These are phyloP conservation scores for Telfairia occidentalis DNA, from an alignment of 331 rosid species.

Conservation along the genomic window DNA sequence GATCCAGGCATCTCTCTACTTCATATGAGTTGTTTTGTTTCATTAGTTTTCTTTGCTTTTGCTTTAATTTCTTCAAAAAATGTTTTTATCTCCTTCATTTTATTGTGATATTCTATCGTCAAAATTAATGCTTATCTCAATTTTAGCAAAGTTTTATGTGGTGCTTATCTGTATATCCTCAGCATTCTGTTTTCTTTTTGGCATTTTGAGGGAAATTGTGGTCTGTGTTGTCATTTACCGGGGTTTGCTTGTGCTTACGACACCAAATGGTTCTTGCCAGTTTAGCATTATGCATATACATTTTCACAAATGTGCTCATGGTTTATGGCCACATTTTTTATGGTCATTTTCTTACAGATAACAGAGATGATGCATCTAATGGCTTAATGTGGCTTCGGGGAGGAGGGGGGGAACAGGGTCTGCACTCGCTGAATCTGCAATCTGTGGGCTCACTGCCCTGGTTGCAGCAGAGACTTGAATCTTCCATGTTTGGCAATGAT, in stretches of 20 bases:
- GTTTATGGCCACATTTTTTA: neutral
- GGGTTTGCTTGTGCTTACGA: neutral
- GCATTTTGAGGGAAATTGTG: neutral
- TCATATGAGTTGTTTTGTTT: neutral
- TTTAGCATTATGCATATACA: neutral
- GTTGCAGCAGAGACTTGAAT: slow-evolving; percentile 74
- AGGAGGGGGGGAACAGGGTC: slow-evolving; percentile 50
- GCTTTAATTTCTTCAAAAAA: neutral
- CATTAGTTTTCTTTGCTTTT: neutral
- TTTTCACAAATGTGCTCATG: slow-evolving; percentile 11
- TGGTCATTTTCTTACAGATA: slow-evolving; percentile 39
- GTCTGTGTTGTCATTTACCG: neutral
- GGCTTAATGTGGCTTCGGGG: slow-evolving; percentile 79
- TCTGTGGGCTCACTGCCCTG: slow-evolving; percentile 59
- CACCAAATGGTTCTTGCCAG: too few relatives aligned
- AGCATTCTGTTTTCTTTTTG: neutral
- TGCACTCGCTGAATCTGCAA: slow-evolving; percentile 54
- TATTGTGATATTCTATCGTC: neutral
- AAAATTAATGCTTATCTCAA: neutral
- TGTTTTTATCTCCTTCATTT: neutral
- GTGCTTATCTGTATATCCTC: neutral
- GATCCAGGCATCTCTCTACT: neutral
- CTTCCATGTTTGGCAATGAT: slow-evolving; percentile 49
- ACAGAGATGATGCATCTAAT: slow-evolving; percentile 53
- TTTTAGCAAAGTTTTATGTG: neutral